Percentiles rank a stretch among this genome's conserved stretches.
Conservation (phyloP, 2,329 filamentous ascomycete species). For the Pseudogymnoascus sp. region DNA sequence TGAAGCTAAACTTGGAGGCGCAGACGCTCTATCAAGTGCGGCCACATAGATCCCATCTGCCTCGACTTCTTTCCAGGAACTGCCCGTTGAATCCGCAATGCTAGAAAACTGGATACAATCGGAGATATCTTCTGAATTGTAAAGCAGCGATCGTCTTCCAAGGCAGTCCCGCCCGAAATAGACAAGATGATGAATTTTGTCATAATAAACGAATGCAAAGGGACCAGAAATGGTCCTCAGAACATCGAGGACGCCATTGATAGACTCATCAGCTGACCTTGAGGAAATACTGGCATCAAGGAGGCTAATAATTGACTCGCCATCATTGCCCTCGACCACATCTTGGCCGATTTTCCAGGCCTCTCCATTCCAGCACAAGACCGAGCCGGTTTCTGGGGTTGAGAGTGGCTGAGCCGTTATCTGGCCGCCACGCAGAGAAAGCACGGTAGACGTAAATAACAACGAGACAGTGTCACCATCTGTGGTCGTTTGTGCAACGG, state of each 20-base stretch:
- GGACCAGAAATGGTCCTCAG: constrained; percentile 66
- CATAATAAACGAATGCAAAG: constrained; percentile 82
- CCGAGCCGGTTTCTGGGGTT: constrained; percentile 47
- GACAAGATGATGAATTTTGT: constrained; percentile 51
- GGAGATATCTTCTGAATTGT: constrained; percentile 37
- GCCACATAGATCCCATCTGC: constrained; percentile 67
- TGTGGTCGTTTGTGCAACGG: constrained; percentile 10
- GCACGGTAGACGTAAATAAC: constrained; percentile 72
- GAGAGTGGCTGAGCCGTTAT: constrained; percentile 67
- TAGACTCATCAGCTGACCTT: constrained; percentile 17
- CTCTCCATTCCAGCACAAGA: constrained; percentile 96
- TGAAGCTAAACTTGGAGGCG: neutral
- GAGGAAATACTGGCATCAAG: constrained; percentile 37
- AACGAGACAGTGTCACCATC: constrained; percentile 37
- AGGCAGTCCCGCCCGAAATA: constrained; percentile 85
- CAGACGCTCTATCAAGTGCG: constrained; percentile 14
- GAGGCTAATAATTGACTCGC: constrained; percentile 56
- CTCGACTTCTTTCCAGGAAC: constrained; percentile 70
- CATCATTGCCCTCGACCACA: constrained; percentile 67
- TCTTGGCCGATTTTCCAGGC: constrained; percentile 67
- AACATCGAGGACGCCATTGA: constrained; percentile 39
- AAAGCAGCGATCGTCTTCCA: constrained; percentile 74
- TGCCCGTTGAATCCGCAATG: constrained; percentile 47
- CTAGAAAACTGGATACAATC: constrained; percentile 59
- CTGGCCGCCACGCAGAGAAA: constrained; percentile 74